phyloP scores from a whole-genome alignment of 139 green algal genomes.

The Diplosphaera chodatii region DNA sequence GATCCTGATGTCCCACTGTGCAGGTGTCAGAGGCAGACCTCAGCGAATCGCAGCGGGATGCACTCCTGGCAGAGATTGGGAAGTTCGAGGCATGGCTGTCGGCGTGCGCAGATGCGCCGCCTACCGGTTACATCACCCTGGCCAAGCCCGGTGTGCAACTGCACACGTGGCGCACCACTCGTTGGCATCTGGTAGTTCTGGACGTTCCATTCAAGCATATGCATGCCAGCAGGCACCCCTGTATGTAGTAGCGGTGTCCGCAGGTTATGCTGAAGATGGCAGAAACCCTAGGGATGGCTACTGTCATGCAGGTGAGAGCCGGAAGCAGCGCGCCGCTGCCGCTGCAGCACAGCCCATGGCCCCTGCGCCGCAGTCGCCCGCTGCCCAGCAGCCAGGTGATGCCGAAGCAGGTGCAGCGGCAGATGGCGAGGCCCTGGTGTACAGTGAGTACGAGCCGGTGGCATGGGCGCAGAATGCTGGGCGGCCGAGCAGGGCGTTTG shows the following conservation, averaged over 20 bases:
- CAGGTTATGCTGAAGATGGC: too few species aligned
- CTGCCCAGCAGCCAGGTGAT: neutral
- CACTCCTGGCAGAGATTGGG: constrained; percentile 26
- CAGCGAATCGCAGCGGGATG: constrained; percentile 3
- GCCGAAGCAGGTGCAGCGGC: neutral
- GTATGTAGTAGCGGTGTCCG: too few species aligned
- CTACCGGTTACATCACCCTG: constrained; percentile 41
- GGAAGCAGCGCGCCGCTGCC: neutral
- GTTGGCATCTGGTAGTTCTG: too few species aligned
- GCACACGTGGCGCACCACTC: too few species aligned
- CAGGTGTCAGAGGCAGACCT: constrained; percentile 11
- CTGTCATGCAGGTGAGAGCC: neutral
- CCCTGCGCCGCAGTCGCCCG: neutral
- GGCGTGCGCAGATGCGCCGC: constrained; percentile 30
- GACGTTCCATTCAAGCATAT: too few species aligned
- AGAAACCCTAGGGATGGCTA: too few species aligned
- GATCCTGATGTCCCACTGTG: too few species aligned
- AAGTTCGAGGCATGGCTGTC: constrained; percentile 50
- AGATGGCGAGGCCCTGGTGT: constrained; percentile 25
- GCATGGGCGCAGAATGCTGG: constrained; percentile 51
- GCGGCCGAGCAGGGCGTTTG: constrained; percentile 42
- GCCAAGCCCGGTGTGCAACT: constrained; percentile 15
- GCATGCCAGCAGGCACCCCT: too few species aligned
- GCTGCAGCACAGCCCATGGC: too few species aligned
- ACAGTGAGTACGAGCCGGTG: constrained; percentile 79